phyloP scores from a whole-genome alignment of 2,329 filamentous ascomycete species.

The Colletotrichum simmondsii region DNA sequence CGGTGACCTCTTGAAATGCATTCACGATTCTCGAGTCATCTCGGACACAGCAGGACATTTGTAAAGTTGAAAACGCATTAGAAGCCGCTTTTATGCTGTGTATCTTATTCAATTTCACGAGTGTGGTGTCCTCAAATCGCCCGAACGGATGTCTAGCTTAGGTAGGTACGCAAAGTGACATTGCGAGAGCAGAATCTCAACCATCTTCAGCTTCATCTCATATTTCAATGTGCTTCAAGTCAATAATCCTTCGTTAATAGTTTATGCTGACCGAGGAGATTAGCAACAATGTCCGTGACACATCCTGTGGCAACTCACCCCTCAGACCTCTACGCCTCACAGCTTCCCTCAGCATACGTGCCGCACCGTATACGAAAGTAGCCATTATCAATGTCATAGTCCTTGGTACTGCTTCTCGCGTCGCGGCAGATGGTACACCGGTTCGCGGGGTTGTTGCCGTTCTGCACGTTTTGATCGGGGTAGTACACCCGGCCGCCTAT shows the following conservation, averaged over 20 bases:
- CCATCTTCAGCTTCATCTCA: too few species aligned
- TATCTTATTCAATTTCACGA: too few species aligned
- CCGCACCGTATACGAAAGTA: background rate
- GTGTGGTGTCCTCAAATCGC: too few species aligned
- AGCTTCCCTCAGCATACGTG: background rate
- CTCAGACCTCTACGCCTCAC: background rate
- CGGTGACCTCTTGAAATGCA: too few species aligned
- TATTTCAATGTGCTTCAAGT: too few species aligned
- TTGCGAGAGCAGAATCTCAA: too few species aligned
- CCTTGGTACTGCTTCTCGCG: background rate
- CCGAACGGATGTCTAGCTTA: too few species aligned
- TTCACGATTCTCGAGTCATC: too few species aligned
- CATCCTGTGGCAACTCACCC: background rate
- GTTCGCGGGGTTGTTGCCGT: background rate
- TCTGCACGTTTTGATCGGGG: background rate
- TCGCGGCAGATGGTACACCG: background rate
- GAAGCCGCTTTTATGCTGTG: too few species aligned
- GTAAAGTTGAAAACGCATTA: too few species aligned
- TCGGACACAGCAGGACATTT: too few species aligned
- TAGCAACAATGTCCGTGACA: background rate
- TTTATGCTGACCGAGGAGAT: background rate
- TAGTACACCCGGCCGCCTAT: background rate
- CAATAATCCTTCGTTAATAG: accelerated
- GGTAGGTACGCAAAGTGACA: too few species aligned
- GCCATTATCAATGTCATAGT: background rate